Evolutionary conservation across 2,329 filamentous ascomycete species (phyloP).

Genomic region (Neonectria hederae): DNA sequence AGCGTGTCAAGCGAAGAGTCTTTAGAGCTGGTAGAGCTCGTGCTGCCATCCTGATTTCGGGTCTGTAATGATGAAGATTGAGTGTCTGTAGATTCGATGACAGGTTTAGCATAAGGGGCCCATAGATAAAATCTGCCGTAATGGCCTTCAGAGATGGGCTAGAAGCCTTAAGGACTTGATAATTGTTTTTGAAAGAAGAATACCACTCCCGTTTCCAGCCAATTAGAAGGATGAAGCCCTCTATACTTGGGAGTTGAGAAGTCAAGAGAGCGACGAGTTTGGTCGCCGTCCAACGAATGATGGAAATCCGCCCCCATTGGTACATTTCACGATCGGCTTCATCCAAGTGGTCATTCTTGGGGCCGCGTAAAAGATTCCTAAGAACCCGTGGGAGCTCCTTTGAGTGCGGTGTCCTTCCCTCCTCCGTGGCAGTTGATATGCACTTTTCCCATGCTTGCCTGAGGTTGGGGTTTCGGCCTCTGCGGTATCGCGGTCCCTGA

Average conservation of each 20-base stretch:
- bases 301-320: too few species aligned
- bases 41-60: not conserved
- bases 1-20: constrained; percentile 4
- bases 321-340: too few species aligned
- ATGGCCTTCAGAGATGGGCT: constrained; percentile 16
- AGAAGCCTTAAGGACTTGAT: constrained; percentile 13
- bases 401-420: not conserved
- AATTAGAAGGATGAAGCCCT: constrained; percentile 12
- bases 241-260: constrained; percentile 4
- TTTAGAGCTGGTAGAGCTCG: constrained; percentile 18
- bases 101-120: not conserved
- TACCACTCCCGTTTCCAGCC: not conserved
- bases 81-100: constrained; percentile 19
- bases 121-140: not conserved
- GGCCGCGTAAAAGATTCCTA: too few species aligned
- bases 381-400: too few species aligned
- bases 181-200: not conserved
- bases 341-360: too few species aligned
- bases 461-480: not conserved
- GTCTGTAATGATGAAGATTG: not conserved
- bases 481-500: not conserved
- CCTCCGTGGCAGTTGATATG: not conserved
- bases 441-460: constrained; percentile 1
- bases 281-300: not conserved
- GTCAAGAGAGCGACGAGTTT: constrained; percentile 5